These are phyloP conservation scores for Cytospora leucostoma DNA, from an alignment of 2,329 filamentous ascomycete genomes.

Conservation along the genomic window DNA sequence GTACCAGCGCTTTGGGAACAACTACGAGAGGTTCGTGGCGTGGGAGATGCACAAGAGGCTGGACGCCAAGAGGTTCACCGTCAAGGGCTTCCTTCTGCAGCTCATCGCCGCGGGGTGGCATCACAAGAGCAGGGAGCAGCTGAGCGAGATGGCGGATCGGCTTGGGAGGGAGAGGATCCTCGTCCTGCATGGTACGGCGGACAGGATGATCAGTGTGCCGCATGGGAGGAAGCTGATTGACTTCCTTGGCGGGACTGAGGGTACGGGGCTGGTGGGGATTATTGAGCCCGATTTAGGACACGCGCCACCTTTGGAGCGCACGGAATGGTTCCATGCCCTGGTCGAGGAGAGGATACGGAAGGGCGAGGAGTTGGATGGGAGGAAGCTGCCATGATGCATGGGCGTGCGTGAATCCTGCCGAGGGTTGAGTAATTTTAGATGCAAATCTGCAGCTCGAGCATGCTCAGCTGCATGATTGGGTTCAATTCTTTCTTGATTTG, in stretches of 20 bases:
- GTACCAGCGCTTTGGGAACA: conserved; percentile 66
- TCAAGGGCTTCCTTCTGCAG: conserved; percentile 72
- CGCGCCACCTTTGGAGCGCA: conserved; percentile 71
- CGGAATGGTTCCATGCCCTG: conserved; percentile 66
- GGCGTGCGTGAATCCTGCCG: not conserved
- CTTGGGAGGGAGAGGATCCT: conserved; percentile 75
- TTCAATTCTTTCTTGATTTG: not conserved
- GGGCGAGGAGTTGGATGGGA: conserved; percentile 48
- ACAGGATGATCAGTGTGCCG: conserved; percentile 74
- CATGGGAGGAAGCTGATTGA: conserved; percentile 71
- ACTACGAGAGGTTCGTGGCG: conserved; percentile 81
- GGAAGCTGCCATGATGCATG: conserved; percentile 17
- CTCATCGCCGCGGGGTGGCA: conserved; percentile 79
- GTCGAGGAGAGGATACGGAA: conserved; percentile 58
- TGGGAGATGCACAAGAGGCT: conserved; percentile 73
- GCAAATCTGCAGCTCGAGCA: not conserved
- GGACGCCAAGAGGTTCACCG: conserved; percentile 61
- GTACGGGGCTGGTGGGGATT: conserved; percentile 43
- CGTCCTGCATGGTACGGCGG: conserved; percentile 73
- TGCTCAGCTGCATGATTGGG: not conserved
- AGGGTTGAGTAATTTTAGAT: not conserved
- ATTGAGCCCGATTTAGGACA: conserved; percentile 76
- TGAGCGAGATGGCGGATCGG: conserved; percentile 64
- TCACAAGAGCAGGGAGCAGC: conserved; percentile 67
- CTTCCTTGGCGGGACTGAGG: conserved; percentile 49